These are phyloP conservation scores for Colletotrichum spinosum DNA, from an alignment of 2,329 filamentous ascomycete species.

Conservation along the genomic window DNA sequence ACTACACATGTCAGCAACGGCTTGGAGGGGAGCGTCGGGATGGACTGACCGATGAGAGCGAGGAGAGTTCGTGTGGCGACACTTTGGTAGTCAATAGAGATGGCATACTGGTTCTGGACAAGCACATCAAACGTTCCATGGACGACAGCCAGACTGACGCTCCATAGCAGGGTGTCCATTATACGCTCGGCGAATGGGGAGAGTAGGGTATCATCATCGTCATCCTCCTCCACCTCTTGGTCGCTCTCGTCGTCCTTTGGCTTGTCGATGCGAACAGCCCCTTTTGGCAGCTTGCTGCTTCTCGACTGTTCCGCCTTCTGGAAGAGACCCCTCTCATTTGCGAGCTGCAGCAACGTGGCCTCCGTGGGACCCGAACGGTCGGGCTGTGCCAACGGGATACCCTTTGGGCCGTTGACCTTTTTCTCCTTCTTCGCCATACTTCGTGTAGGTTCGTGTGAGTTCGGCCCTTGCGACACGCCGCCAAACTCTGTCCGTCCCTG, in stretches of 20 bases:
- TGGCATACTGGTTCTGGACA: conserved; percentile 82
- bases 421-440: conserved; percentile 50
- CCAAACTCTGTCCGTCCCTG: neutral
- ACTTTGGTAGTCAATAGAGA: conserved; percentile 69
- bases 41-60: conserved; percentile 63
- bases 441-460: too few species aligned
- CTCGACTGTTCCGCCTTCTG: conserved; percentile 58
- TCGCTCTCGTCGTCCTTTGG: conserved; percentile 28
- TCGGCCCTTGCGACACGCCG: neutral
- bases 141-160: conserved; percentile 73
- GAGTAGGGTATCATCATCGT: conserved; percentile 48
- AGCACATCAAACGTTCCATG: conserved; percentile 82
- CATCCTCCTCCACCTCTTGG: conserved; percentile 42
- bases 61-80: conserved; percentile 65
- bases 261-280: conserved; percentile 26
- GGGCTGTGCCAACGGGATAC: conserved; percentile 75
- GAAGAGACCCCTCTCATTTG: conserved; percentile 72
- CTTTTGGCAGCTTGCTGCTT: conserved; percentile 44
- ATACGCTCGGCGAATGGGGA: conserved; percentile 62
- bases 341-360: conserved; percentile 80
- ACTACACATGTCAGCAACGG: conserved; percentile 65
- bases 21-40: neutral
- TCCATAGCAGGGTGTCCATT: conserved; percentile 69
- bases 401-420: conserved; percentile 58
- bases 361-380: conserved; percentile 71